Evolutionary conservation across 257 asterid species (phyloP).

Genomic region (Solanum piurae): DNA sequence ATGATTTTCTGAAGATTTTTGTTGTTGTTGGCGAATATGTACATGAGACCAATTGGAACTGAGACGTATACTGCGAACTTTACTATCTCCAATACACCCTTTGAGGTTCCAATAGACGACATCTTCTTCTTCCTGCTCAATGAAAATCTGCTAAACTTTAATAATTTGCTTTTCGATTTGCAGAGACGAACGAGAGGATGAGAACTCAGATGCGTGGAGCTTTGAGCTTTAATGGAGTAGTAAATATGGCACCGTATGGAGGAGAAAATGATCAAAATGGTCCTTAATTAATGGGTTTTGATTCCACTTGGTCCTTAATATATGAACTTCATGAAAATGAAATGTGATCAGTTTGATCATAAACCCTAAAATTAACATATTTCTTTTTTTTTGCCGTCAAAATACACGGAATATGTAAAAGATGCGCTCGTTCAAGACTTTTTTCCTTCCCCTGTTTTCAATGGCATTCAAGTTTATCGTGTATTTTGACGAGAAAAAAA

Average conservation of each 20-base stretch:
- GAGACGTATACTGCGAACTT: constrained; percentile 71
- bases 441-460: too few relatives aligned
- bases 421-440: too few relatives aligned
- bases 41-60: constrained; percentile 87
- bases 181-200: constrained; percentile 4
- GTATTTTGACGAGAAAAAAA: too few relatives aligned
- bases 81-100: constrained; percentile 82
- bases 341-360: too few relatives aligned
- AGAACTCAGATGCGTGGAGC: constrained; percentile 9
- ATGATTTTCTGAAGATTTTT: constrained; percentile 69
- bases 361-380: too few relatives aligned
- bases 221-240: neutral
- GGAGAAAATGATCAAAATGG: too few relatives aligned
- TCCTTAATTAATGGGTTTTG: too few relatives aligned
- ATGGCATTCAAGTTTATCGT: too few relatives aligned
- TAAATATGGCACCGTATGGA: neutral
- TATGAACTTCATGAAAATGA: too few relatives aligned
- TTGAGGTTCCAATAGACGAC: constrained; percentile 82
- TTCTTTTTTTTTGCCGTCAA: too few relatives aligned
- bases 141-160: neutral
- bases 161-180: neutral
- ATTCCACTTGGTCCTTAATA: too few relatives aligned
- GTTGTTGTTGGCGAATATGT: constrained; percentile 68
- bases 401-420: too few relatives aligned
- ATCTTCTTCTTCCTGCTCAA: constrained; percentile 12